These are phyloP conservation scores for Tylopilus sp. DNA, from an alignment of 1,284 basidiomycete species.

Conservation along the genomic window DNA sequence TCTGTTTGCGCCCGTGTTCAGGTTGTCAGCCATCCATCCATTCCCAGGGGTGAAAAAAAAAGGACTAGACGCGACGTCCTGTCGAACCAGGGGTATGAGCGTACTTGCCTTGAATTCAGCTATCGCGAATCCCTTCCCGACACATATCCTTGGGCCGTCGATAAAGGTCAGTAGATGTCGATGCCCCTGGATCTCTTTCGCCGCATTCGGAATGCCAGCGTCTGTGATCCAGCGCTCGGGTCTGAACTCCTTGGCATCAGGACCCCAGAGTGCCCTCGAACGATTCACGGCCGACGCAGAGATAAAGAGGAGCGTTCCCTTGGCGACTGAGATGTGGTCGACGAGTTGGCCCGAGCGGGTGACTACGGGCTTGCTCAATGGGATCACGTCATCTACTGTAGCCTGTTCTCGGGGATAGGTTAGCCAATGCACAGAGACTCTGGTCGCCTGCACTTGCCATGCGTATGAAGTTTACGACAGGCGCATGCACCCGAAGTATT, in stretches of 20 bases:
- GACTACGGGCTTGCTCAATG: conserved; percentile 42
- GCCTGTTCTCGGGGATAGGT: conserved; percentile 29
- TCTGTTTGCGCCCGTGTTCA: conserved; percentile 27
- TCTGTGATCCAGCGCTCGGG: conserved; percentile 41
- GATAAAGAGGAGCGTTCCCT: conserved; percentile 42
- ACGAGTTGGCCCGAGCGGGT: conserved; percentile 38
- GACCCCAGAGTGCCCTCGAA: conserved; percentile 47
- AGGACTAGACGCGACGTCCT: too few species aligned
- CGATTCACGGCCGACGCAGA: conserved; percentile 45
- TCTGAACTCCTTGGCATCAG: conserved; percentile 37
- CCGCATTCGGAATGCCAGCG: conserved; percentile 18
- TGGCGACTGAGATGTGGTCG: conserved; percentile 41
- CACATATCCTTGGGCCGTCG: conserved; percentile 33
- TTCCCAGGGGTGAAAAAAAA: not conserved
- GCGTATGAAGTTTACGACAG: conserved; percentile 37
- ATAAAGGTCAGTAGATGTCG: conserved; percentile 29
- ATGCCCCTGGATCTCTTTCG: conserved; percentile 24
- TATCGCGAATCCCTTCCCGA: conserved; percentile 32
- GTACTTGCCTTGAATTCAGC: conserved; percentile 33
- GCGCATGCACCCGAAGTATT: conserved; percentile 19
- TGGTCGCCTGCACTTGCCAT: conserved; percentile 31
- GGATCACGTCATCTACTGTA: conserved; percentile 51
- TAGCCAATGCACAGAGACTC: not conserved
- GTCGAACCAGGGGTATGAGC: too few species aligned
- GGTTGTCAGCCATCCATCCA: not conserved